Evolutionary conservation across 2,329 filamentous ascomycete genomes (phyloP), one percentile per base, ranked within the genome.

Genomic region (Pseudopyrenochaeta lycopersici): DNA sequence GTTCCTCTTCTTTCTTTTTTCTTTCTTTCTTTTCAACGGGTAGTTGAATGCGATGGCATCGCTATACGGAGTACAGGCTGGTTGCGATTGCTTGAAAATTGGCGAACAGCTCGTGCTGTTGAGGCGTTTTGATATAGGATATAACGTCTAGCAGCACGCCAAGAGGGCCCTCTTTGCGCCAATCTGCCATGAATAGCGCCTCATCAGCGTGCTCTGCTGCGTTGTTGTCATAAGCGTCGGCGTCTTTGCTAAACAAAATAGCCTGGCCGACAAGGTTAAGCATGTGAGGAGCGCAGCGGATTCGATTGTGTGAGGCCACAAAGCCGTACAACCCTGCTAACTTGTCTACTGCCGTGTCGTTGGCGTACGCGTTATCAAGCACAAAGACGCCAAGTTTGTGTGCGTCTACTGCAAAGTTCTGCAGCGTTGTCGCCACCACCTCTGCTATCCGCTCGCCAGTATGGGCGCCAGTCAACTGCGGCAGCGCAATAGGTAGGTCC

Each of bases 111-210:
- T 32, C 36, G 23, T 40, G 17, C 23, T 53, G 38, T 27, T 47
- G 33, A 1, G 44, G 44, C 29, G 44, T 52, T 43, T 52, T 52
- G n/a, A 52, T 52, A 15, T 47, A 43, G 11, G 27, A 29, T 10
- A 52, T 35, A 2, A 52, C 27, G 1, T 7, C 15, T 9, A 52
- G 6, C 12, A 52, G 49, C 6, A 46, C 35, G 7, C 49, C 42
- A 11, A 52, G 11, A 2, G n/a, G 39, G 7, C 43, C 30, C 4
- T 27, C 23, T 9, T 27, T 27, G 23, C 23, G 23, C 23, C 23
- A 27, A 27, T 27, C 9, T 9, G 23, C 9, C 23, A 27, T 27
- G 4, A 9, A 27, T 27, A 35, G 18, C n/a, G 4, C 23, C 10
- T 15, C 40, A 9, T 43, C 40, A 30, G 14, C n/a, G 27, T 10